Evolutionary conservation across 805 yeast species (phyloP).

Genomic region (Candida ovalis): DNA sequence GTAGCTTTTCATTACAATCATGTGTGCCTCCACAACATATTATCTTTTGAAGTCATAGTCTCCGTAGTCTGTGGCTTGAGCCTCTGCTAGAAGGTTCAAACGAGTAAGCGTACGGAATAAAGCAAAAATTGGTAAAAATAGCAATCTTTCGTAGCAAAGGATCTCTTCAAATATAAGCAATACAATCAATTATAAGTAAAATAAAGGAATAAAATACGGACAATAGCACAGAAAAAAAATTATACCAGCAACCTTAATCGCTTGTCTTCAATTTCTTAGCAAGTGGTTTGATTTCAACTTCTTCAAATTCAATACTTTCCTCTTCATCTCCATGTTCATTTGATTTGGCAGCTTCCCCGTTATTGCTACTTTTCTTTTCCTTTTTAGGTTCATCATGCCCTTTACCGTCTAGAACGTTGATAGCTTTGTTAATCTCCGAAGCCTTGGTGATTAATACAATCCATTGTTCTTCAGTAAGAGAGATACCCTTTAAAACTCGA

Average conservation of each 20-base stretch:
- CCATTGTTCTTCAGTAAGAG: slow-evolving; percentile 58
- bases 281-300: slow-evolving; percentile 12
- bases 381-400: slow-evolving; percentile 20
- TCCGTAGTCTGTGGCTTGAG: too few relatives aligned
- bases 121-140: too few relatives aligned
- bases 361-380: slow-evolving; percentile 5
- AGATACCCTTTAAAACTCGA: slow-evolving; percentile 40
- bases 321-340: slow-evolving; percentile 14
- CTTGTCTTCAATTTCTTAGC: slow-evolving; percentile 9
- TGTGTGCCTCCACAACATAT: too few relatives aligned
- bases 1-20: too few relatives aligned
- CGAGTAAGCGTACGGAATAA: too few relatives aligned
- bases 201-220: too few relatives aligned
- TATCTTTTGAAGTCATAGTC: too few relatives aligned
- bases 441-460: slow-evolving; percentile 40
- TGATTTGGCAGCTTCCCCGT: slow-evolving; percentile 21
- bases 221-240: too few relatives aligned
- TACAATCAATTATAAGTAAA: too few relatives aligned
- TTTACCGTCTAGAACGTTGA: slow-evolving; percentile 24
- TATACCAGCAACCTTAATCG: neutral
- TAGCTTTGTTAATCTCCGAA: slow-evolving; percentile 49
- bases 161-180: too few relatives aligned
- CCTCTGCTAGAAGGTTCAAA: too few relatives aligned
- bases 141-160: too few relatives aligned
- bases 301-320: slow-evolving; percentile 20